Conservation (phyloP, 441 rosid species). For the Daphne laureola region DNA sequence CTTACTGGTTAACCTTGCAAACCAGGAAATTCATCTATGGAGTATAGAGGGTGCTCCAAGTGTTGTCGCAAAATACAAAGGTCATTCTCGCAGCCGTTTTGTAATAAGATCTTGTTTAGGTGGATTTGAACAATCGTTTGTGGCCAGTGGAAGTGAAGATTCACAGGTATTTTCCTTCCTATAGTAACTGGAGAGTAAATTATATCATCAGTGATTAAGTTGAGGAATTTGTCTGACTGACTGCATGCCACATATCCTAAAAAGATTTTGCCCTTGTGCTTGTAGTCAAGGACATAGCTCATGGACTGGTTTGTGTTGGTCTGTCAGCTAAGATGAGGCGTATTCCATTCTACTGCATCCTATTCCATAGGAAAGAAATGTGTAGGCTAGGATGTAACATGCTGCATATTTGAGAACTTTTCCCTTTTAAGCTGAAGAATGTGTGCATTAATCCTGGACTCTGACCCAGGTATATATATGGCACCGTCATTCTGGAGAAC, state of each 20-base stretch:
- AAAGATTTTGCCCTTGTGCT: too few relatives aligned
- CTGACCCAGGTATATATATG: constrained; percentile 57
- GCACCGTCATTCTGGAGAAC: constrained; percentile 49
- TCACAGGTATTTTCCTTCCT: constrained; percentile 40
- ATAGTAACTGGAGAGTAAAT: neutral
- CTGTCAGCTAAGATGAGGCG: too few relatives aligned
- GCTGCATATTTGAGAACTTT: too few relatives aligned
- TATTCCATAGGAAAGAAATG: neutral
- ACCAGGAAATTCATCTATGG: constrained; percentile 77
- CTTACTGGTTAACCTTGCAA: constrained; percentile 53
- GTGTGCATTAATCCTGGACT: constrained; percentile 1
- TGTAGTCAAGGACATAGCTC: too few relatives aligned
- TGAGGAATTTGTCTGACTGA: too few relatives aligned
- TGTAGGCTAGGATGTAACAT: too few relatives aligned
- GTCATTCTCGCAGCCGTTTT: constrained; percentile 57
- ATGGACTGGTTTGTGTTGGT: too few relatives aligned
- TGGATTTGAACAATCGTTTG: constrained; percentile 50
- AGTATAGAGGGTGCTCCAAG: constrained; percentile 47
- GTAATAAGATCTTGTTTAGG: constrained; percentile 75
- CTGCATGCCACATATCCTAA: too few relatives aligned
- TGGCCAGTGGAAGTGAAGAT: constrained; percentile 79
- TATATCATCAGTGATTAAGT: neutral
- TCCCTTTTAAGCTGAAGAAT: too few relatives aligned
- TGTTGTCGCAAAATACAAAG: constrained; percentile 51
- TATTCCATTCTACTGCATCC: neutral